Evolutionary conservation across 2,329 filamentous ascomycete species (phyloP), one percentile per base, ranked within the genome.

Genomic region (Eutypella sp.): DNA sequence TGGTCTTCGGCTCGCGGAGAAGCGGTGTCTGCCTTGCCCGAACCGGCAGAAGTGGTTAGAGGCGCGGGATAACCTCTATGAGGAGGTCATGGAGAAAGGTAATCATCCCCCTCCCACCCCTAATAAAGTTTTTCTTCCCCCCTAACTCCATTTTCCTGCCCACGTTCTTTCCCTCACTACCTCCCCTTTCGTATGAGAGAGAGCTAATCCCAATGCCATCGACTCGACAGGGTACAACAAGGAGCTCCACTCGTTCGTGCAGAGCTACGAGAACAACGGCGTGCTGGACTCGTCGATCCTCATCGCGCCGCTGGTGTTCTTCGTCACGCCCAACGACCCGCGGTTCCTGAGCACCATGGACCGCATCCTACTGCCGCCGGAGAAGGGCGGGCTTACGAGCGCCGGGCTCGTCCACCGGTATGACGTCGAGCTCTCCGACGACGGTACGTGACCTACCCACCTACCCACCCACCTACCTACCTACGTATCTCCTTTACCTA

Each of bases 271-370:
- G 67, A 81, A 75, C 58, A 77, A 73, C 29, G 83, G 82, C 1
- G 74, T 84, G 39, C 71, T 91, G 29, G 87, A 91, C 65, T 86
- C 85, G 1, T 84, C 84, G 1, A 84, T 89, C 41, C 70, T 89
- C 34, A 88, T 89, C 50, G 85, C 86, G 0, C 87, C 87, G 0
- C 74, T 90, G 16, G 86, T 91, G 22, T 90, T 90, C 64, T 90
- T 90, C 69, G 82, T 89, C 48, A 75, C 84, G 4, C 85, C 87
- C 1, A 89, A 87, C 55, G 86, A 90, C 60, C 86, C 85, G 0
- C 76, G 86, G 5, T 90, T 91, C 64, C 67, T 84, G 37, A 82
- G 76, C 54, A 91, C 86, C 0, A 74, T 91, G 48, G 82, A 89
- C 52, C 74, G 76, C 27, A 89, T 91, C 56, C 74, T 91, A 22